phyloP scores from a whole-genome alignment of 139 green algal genomes.

The Limnomonas spitsbergensis region DNA sequence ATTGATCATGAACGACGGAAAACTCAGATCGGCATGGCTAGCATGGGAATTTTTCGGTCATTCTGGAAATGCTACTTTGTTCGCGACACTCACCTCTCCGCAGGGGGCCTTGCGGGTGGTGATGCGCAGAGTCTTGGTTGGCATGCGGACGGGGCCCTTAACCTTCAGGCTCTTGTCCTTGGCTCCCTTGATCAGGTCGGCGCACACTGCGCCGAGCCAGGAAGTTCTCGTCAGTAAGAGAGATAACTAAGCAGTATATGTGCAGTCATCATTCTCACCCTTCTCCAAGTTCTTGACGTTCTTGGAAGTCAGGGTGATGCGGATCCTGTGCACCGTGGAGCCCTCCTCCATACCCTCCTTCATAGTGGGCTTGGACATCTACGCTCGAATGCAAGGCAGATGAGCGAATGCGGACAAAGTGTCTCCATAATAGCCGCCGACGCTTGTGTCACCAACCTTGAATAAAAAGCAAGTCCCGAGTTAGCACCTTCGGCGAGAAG shows the following conservation, averaged over 20 bases:
- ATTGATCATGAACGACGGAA: too few relatives aligned
- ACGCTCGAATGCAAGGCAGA: too few relatives aligned
- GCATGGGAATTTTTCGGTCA: too few relatives aligned
- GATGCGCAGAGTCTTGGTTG: conserved; percentile 96
- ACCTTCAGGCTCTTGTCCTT: conserved; percentile 98
- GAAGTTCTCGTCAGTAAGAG: not conserved
- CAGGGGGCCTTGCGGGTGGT: conserved; percentile 97
- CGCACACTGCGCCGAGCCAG: conserved; percentile 72
- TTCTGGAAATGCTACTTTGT: too few relatives aligned
- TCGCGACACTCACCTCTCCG: too few relatives aligned
- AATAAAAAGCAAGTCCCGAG: conserved; percentile 11
- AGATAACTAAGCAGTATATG: conserved; percentile 1
- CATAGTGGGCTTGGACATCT: conserved; percentile 37
- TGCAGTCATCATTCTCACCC: conserved; percentile 63
- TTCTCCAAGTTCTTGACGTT: conserved; percentile 98
- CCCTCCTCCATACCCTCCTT: conserved; percentile 73
- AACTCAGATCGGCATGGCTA: too few relatives aligned
- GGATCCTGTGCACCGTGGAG: conserved; percentile 85
- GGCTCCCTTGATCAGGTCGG: conserved; percentile 93
- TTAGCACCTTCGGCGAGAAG: conserved; percentile 16
- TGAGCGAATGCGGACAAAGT: not conserved
- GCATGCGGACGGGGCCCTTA: conserved; percentile 97
- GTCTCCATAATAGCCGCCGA: not conserved
- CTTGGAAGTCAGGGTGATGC: conserved; percentile 96
- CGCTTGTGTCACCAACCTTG: not conserved